Percentiles rank a stretch among this genome's conserved stretches.
These are phyloP conservation scores for Xerocomus brunneocitrinus DNA, from an alignment of 768 basidiomycete species.

Conservation along the genomic window DNA sequence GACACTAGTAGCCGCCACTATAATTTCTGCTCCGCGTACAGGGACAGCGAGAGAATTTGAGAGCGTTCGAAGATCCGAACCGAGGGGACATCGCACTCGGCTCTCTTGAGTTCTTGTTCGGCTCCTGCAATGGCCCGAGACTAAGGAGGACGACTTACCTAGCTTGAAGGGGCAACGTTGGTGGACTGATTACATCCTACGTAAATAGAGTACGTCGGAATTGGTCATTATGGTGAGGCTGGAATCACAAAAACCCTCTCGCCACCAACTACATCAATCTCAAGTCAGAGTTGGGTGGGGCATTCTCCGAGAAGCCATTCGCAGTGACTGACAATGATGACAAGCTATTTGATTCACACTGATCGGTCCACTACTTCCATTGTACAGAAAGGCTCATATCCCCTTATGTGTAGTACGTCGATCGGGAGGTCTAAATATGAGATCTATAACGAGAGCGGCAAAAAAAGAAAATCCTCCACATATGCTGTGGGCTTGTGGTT, in stretches of 20 bases:
- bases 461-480: not conserved
- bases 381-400: slow-evolving; percentile 8
- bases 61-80: slow-evolving; percentile 3
- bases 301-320: not conserved
- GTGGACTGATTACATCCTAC: slow-evolving; percentile 19
- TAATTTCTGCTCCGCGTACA: slow-evolving; percentile 2
- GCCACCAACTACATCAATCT: not conserved
- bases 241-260: not conserved
- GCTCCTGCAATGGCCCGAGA: not conserved
- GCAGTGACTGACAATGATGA: not conserved
- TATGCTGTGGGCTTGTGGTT: not conserved
- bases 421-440: slow-evolving; percentile 7
- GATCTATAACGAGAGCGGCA: not conserved
- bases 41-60: not conserved
- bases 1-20: not conserved
- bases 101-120: not conserved
- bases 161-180: no score
- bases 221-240: not conserved
- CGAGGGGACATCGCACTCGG: not conserved
- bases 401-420: slow-evolving; percentile 4
- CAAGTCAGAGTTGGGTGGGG: not conserved
- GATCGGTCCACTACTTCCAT: slow-evolving; percentile 13
- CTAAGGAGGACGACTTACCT: not conserved
- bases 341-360: not conserved
- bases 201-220: slow-evolving; percentile 10